A percentile compares a stretch with the other conserved stretches of the same genome.
phyloP scores from a whole-genome alignment of 352 stramenopile genomes.

The Phytophthora vignae region DNA sequence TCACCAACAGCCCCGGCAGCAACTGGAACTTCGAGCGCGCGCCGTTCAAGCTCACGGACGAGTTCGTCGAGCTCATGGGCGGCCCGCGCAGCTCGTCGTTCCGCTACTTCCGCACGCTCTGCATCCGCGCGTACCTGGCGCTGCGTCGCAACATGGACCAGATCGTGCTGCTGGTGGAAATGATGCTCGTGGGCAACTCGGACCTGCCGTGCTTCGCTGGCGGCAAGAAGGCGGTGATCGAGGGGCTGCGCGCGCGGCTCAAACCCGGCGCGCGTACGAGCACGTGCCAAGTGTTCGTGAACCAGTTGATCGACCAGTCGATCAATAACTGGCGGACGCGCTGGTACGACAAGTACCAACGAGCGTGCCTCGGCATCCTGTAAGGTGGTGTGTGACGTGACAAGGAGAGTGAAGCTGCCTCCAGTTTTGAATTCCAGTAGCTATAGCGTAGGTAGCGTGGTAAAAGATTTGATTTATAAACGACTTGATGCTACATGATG shows the following conservation, averaged over 20 bases:
- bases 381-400: conserved; percentile 37
- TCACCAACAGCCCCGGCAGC: conserved; percentile 95
- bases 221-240: conserved; percentile 76
- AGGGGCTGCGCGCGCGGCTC: conserved; percentile 77
- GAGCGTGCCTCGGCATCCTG: conserved; percentile 87
- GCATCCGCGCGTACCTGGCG: conserved; percentile 95
- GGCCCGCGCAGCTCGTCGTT: conserved; percentile 93
- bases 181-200: conserved; percentile 93
- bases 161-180: conserved; percentile 96
- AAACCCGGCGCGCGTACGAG: conserved; percentile 85
- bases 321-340: conserved; percentile 92
- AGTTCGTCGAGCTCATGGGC: conserved; percentile 97
- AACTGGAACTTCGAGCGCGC: conserved; percentile 97
- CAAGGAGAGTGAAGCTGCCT: background rate
- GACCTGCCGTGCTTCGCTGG: conserved; percentile 90
- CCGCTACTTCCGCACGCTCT: conserved; percentile 96
- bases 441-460: conserved; percentile 28
- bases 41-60: conserved; percentile 97
- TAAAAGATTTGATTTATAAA: conserved; percentile 42
- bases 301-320: conserved; percentile 88
- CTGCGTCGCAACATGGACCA: conserved; percentile 94
- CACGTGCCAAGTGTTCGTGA: conserved; percentile 83
- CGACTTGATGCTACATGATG: conserved; percentile 10
- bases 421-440: conserved; percentile 42
- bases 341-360: conserved; percentile 94